Conservation (phyloP, 345 rosid genomes). For the Triadica sebifera region DNA sequence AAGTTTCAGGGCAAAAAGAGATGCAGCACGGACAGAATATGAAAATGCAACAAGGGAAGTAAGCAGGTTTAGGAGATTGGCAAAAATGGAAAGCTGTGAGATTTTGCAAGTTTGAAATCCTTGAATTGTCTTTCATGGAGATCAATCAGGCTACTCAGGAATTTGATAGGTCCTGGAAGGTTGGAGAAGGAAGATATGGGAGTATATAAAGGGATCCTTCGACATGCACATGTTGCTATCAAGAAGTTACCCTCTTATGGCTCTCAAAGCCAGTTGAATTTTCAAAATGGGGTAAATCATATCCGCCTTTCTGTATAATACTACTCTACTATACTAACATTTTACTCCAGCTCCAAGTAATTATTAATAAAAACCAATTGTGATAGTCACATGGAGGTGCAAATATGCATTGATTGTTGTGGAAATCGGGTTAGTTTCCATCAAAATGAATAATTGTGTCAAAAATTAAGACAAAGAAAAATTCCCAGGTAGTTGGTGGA, state of each 20-base stretch:
- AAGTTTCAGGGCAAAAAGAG: conserved; percentile 64
- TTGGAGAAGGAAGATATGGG: conserved; percentile 83
- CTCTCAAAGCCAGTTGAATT: conserved; percentile 50
- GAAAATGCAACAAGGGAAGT: conserved; percentile 50
- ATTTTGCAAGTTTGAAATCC: conserved; percentile 50
- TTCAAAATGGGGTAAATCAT: conserved; percentile 58
- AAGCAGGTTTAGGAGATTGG: conserved; percentile 36
- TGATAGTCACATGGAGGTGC: background rate
- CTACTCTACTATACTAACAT: background rate
- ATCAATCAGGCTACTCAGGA: conserved; percentile 69
- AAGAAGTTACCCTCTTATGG: conserved; percentile 88
- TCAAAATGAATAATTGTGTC: no score
- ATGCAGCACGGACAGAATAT: conserved; percentile 56
- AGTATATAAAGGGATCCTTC: conserved; percentile 72
- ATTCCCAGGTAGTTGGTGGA: no score
- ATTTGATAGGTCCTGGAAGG: conserved; percentile 73
- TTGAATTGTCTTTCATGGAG: conserved; percentile 78
- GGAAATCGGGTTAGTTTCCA: no score
- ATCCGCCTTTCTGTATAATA: background rate
- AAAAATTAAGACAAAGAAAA: no score
- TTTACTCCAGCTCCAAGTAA: background rate
- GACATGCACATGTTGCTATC: conserved; percentile 65
- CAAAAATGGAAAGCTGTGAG: conserved; percentile 35
- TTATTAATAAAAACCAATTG: background rate
- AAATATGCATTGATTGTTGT: no score